Conservation (phyloP, 371 early-diverging fungal genomes). For the Apophysomyces variabilis region DNA sequence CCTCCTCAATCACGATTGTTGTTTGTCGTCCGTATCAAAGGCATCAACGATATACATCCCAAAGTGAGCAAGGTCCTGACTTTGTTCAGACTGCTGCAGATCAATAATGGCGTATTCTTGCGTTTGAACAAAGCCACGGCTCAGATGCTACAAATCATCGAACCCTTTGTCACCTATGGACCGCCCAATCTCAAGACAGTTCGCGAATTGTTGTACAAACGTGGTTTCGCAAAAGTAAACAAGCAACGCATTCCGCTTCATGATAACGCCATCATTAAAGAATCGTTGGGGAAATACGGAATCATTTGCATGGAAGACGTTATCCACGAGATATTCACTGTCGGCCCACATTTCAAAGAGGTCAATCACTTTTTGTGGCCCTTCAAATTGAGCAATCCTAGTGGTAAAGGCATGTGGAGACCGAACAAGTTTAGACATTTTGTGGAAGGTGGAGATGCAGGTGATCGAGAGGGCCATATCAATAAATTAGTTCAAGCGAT, state of each 20-base stretch:
- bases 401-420: conserved; percentile 82
- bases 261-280: conserved; percentile 94
- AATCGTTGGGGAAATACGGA: conserved; percentile 89
- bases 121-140: conserved; percentile 96
- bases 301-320: conserved; percentile 98
- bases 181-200: conserved; percentile 97
- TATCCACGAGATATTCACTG: conserved; percentile 98
- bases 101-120: conserved; percentile 98
- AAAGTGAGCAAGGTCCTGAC: conserved; percentile 98
- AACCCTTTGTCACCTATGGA: conserved; percentile 97
- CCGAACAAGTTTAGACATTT: conserved; percentile 96
- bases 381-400: conserved; percentile 97
- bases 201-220: conserved; percentile 98
- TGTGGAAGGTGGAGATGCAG: conserved; percentile 97
- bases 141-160: conserved; percentile 96
- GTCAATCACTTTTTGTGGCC: conserved; percentile 99
- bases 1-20: conserved; percentile 94
- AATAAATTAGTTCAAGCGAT: conserved; percentile 95
- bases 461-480: conserved; percentile 96
- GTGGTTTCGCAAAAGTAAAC: conserved; percentile 96
- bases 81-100: conserved; percentile 95
- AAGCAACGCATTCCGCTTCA: conserved; percentile 93
- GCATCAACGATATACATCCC: conserved; percentile 96
- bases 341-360: conserved; percentile 81
- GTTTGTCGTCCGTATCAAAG: conserved; percentile 94